A percentile compares a stretch with the other conserved stretches of the same genome.
These are phyloP conservation scores for Suillus decipiens DNA, from an alignment of 768 basidiomycete species.

Conservation along the genomic window DNA sequence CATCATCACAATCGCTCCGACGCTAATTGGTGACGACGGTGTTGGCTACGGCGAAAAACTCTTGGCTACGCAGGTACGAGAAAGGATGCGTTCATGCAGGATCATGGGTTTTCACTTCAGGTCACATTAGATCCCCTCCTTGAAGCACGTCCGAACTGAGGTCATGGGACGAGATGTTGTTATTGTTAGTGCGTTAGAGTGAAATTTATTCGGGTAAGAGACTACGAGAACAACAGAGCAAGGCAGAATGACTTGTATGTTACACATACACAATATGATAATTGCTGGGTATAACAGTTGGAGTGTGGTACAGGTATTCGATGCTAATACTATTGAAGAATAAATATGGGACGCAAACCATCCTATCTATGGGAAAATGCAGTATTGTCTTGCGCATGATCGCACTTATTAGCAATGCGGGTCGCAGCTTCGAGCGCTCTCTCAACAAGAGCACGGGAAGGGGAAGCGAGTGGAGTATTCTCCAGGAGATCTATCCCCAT, in stretches of 20 bases:
- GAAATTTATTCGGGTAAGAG: not conserved
- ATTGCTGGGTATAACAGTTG: constrained; percentile 1
- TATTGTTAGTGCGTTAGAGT: constrained; percentile 20
- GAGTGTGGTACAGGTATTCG: not conserved
- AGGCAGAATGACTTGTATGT: not conserved
- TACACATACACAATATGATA: not conserved
- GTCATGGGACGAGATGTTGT: constrained; percentile 37
- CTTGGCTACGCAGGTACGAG: constrained; percentile 21
- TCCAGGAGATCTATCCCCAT: constrained; percentile 47
- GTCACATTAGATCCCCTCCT: constrained; percentile 21
- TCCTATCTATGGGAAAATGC: constrained; percentile 38
- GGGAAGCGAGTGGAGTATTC: constrained; percentile 49
- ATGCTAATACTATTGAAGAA: not conserved
- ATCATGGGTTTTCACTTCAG: constrained; percentile 2
- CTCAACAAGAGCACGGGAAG: constrained; percentile 54
- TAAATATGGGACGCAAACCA: not conserved
- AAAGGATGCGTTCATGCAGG: not conserved
- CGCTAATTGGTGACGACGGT: constrained; percentile 75
- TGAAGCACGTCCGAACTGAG: constrained; percentile 31
- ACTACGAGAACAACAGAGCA: not conserved
- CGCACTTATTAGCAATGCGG: constrained; percentile 62
- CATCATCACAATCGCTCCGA: constrained; percentile 86
- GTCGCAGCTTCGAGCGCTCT: constrained; percentile 56
- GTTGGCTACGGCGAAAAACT: constrained; percentile 49
- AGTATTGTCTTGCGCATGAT: constrained; percentile 58